Base-by-base conservation (phyloP, 805 yeast species). In the Kodamaea restingae region DNA sequence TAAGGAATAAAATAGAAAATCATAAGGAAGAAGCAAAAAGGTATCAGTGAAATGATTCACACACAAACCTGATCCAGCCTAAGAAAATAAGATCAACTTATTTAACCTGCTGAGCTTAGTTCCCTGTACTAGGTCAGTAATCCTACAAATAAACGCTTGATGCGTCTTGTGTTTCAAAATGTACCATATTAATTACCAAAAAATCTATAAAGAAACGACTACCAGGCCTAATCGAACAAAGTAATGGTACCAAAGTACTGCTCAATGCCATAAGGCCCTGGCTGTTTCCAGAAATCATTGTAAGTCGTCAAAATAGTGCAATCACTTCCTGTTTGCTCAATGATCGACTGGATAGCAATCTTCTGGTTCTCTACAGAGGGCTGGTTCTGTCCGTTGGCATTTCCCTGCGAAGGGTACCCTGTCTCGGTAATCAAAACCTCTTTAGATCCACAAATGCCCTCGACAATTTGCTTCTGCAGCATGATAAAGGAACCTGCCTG, bases 261-360 rank as follows among this genome's bases (percentile, higher is more conserved):
- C 65, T 90, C 97, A 55, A 90, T 80, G 46, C 82, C 84, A 58
- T 86, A 83, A 2, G 73, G 70, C 42, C 97, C 96, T 17, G 96
- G 88, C 8, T 55, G 52, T 58, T 90, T 90, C 97, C 97, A 90
- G 61, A 63, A 71, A 60, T 90, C 97, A 54, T 90, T 69, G 62
- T 65, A 88, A n/a, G 88, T 80, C 15, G 95, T 78, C 54, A 90
- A 70, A 42, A 90, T 74, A 3, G 90, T 82, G 36, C 78, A 76
- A 34, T 81, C 78, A 25, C 76, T 67, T 30, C 80, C 77, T 35
- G 81, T 62, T 18, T 66, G 73, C 17, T 75, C 67, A 39, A 88
- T 62, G 38, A 90, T 81, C 12, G 77, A 61, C 43, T 70, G 61
- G 42, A 90, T 71, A 11, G 96, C 96, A 40, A 70, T 66, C 40